These are phyloP conservation scores for Geosmithia flava DNA, from an alignment of 2,329 filamentous ascomycete genomes.

Conservation along the genomic window DNA sequence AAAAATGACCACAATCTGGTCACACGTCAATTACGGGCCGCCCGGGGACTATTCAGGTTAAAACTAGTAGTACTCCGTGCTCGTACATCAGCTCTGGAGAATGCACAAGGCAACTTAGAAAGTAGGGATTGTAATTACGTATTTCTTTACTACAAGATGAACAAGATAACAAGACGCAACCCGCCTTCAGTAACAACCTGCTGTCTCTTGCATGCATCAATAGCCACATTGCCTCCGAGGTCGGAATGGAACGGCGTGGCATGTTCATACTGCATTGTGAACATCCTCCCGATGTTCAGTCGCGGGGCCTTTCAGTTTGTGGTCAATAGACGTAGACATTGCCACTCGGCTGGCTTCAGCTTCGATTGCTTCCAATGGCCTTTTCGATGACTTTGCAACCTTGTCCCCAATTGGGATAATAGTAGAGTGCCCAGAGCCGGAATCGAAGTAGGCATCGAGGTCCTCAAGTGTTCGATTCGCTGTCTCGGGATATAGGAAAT, in stretches of 20 bases:
- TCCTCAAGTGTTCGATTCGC: conserved; percentile 41
- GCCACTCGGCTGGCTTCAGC: conserved; percentile 5
- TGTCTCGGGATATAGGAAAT: conserved; percentile 31
- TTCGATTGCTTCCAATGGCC: conserved; percentile 33
- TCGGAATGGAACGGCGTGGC: background rate
- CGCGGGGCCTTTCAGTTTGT: background rate
- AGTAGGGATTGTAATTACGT: no score
- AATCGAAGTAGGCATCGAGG: conserved; percentile 31
- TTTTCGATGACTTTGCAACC: conserved; percentile 28
- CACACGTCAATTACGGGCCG: no score
- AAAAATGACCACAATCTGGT: no score
- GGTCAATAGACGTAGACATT: background rate
- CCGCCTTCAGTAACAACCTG: no score
- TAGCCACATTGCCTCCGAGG: no score
- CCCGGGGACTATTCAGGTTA: no score
- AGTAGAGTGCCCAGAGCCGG: conserved; percentile 9
- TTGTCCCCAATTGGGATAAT: conserved; percentile 34
- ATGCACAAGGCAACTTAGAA: no score
- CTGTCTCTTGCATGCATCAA: no score
- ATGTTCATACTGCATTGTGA: background rate
- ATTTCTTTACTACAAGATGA: no score
- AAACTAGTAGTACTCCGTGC: no score
- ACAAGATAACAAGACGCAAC: no score
- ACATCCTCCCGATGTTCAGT: background rate
- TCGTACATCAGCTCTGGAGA: no score